Evolutionary conservation across 1,284 basidiomycete species (phyloP), one percentile per base, ranked within the genome.

Genomic region (Cryptococcus sp.): DNA sequence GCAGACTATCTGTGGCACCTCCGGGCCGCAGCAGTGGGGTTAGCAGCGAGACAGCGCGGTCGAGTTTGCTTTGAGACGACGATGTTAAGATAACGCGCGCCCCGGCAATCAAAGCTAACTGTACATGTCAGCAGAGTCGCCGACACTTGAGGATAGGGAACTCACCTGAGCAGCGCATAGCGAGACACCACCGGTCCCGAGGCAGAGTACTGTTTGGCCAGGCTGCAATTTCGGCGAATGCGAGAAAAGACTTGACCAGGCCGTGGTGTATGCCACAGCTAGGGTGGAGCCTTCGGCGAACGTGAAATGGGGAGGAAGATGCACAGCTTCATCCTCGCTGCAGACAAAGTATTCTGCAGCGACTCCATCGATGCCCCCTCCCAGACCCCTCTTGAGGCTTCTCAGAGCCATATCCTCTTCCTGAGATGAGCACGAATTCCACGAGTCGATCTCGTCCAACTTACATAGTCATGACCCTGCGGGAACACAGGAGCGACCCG

Each of bases 141-240:
- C 11, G 5, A 28, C 28, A 28, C 11, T 11, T 28, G 28, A 24
- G 18, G 13, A n/a, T 18, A 16, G 23, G 10, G 16, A n/a, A 45
- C 61, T 39, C 46, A 63, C 63, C 56, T 77, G 75, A 44, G 75
- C 73, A 10, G 70, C 73, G 49, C 69, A 74, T 19, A 78, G 61
- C 4, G 72, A 74, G 13, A 78, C 76, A n/a, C 77, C 77, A 16
- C 77, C 77, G 2, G 77, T 78, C 0, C 77, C 77, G 18, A 76
- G 62, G 7, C 72, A 70, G 11, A 78, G 60, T 5, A 77, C 74
- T 0, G 74, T 76, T 52, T 75, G 61, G 10, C 76, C 76, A 0
- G 76, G 60, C 50, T 68, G 62, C 25, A 78, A 59, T 24, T 50
- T 50, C 23, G 71, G 69, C 34, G 70, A 58, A 32, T 76, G 70